Percentiles rank a stretch among this genome's conserved stretches.
These are phyloP conservation scores for Penicillium angulare DNA, from an alignment of 495 filamentous ascomycete genomes.

Conservation along the genomic window DNA sequence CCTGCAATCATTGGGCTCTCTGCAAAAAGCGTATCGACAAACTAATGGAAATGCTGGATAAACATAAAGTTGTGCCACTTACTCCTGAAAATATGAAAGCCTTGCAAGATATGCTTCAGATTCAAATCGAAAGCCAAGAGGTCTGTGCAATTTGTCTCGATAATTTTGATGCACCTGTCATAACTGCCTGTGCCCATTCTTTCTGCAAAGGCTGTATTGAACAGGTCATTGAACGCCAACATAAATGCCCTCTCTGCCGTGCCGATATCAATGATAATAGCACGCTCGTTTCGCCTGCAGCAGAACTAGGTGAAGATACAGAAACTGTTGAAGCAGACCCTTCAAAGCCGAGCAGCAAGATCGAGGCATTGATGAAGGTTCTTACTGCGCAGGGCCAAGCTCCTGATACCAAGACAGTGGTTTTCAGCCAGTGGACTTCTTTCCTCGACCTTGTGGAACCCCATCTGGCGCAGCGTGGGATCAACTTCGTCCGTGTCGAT, in stretches of 20 bases:
- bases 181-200: slow-evolving; percentile 84
- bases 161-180: slow-evolving; percentile 68
- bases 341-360: slow-evolving; percentile 74
- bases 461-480: slow-evolving; percentile 59
- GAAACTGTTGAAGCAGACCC: slow-evolving; percentile 52
- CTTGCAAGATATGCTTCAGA: slow-evolving; percentile 73
- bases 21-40: slow-evolving; percentile 71
- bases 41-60: slow-evolving; percentile 64
- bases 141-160: slow-evolving; percentile 86
- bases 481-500: slow-evolving; percentile 75
- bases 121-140: slow-evolving; percentile 79
- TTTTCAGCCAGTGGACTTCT: slow-evolving; percentile 93
- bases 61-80: slow-evolving; percentile 63
- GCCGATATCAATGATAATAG: slow-evolving; percentile 59
- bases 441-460: slow-evolving; percentile 79
- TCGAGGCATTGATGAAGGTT: slow-evolving; percentile 77
- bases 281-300: slow-evolving; percentile 64
- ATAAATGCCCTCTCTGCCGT: slow-evolving; percentile 88
- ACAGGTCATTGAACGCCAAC: slow-evolving; percentile 73
- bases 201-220: slow-evolving; percentile 77
- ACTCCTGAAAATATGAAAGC: slow-evolving; percentile 71
- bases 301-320: slow-evolving; percentile 49
- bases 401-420: slow-evolving; percentile 72
- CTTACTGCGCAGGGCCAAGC: slow-evolving; percentile 68
- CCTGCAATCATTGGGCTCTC: slow-evolving; percentile 85